phyloP scores from a whole-genome alignment of 2,329 filamentous ascomycete species.

The Colletotrichum sp. region DNA sequence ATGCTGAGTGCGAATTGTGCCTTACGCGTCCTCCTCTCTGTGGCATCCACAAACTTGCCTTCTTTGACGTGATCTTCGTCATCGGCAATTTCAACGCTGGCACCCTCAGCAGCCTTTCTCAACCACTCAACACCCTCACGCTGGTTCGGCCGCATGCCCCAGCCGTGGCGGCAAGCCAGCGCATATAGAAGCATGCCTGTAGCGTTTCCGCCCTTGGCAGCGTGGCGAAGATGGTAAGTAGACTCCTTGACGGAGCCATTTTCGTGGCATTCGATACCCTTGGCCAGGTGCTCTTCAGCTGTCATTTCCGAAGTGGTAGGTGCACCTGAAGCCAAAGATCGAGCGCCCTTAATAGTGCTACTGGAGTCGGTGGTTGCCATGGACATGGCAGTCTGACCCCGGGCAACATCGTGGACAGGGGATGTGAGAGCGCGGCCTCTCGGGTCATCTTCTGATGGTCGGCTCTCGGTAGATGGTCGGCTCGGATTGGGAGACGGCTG shows the following conservation, averaged over 20 bases:
- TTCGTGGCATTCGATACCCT: conserved; percentile 90
- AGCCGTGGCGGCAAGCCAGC: conserved; percentile 92
- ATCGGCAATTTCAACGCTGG: conserved; percentile 81
- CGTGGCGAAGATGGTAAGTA: conserved; percentile 92
- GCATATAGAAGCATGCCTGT: conserved; percentile 97
- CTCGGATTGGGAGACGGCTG: conserved; percentile 49
- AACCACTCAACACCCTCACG: conserved; percentile 91
- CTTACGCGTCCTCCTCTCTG: conserved; percentile 81
- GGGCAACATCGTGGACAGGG: conserved; percentile 39
- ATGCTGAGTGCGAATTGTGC: conserved; percentile 95
- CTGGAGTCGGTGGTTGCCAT: conserved; percentile 57
- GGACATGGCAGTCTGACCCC: conserved; percentile 51
- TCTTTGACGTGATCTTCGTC: conserved; percentile 72
- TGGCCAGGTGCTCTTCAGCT: conserved; percentile 85
- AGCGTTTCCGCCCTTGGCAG: conserved; percentile 82
- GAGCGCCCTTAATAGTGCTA: conserved; percentile 55
- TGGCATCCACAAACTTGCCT: conserved; percentile 65
- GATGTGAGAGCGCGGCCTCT: conserved; percentile 50
- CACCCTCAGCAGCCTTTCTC: conserved; percentile 85
- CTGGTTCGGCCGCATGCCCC: conserved; percentile 95
- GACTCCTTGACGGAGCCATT: conserved; percentile 88
- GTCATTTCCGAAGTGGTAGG: conserved; percentile 72
- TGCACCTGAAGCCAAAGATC: conserved; percentile 47
- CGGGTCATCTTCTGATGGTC: conserved; percentile 52
- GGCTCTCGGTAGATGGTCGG: conserved; percentile 48